Conservation (phyloP, 2,329 filamentous ascomycete genomes). For the Stagonosporopsis cucurbitacearum region DNA sequence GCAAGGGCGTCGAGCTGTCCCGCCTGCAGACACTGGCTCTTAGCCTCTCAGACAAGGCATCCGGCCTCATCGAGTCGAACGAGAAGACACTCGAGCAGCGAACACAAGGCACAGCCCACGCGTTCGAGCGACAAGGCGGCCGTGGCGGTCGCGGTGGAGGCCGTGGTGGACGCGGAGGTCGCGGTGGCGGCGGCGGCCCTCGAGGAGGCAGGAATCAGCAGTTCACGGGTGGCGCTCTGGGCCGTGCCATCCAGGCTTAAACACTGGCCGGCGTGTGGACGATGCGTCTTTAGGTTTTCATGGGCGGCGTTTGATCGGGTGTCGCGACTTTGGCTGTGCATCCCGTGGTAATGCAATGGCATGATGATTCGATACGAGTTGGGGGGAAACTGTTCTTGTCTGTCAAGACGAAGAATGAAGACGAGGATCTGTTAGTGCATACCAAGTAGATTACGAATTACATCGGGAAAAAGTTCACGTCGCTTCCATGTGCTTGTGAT, state of each 20-base stretch:
- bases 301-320: constrained; percentile 18
- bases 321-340: constrained; percentile 8
- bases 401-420: background rate
- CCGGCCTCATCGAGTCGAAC: constrained; percentile 93
- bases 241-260: constrained; percentile 60
- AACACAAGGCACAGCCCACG: constrained; percentile 93
- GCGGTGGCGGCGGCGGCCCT: constrained; percentile 67
- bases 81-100: constrained; percentile 96
- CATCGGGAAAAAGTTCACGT: constrained; percentile 16
- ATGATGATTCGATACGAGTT: constrained; percentile 11
- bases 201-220: constrained; percentile 70
- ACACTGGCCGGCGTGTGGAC: background rate
- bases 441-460: constrained; percentile 22
- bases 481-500: background rate
- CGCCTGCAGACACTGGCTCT: constrained; percentile 94
- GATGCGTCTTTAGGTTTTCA: constrained; percentile 20
- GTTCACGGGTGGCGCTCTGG: constrained; percentile 82
- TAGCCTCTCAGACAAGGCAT: constrained; percentile 94
- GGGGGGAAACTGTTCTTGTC: background rate
- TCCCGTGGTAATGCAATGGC: constrained; percentile 20
- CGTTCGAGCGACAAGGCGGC: constrained; percentile 91
- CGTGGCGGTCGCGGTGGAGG: constrained; percentile 71
- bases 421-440: constrained; percentile 11
- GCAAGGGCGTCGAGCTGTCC: constrained; percentile 97
- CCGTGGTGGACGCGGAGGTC: constrained; percentile 64